These are phyloP conservation scores for Miscanthus lutarioriparius DNA, from an alignment of 176 grass and related monocot genomes.

Conservation along the genomic window DNA sequence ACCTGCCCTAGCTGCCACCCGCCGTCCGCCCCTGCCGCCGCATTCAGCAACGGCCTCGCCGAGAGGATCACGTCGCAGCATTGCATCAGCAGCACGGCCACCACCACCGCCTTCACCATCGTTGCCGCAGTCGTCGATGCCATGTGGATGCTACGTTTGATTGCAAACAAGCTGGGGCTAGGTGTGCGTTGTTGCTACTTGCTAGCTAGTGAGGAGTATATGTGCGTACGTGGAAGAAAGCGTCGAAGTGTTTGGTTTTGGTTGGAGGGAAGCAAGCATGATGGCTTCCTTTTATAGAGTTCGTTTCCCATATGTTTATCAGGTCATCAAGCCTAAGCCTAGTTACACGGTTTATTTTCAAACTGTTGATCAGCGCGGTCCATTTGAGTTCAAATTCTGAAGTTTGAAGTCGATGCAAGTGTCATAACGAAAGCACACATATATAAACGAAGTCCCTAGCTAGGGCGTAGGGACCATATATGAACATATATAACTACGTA, in stretches of 20 bases:
- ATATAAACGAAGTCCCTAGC: background rate
- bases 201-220: no score
- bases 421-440: background rate
- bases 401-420: background rate
- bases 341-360: background rate
- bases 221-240: no score
- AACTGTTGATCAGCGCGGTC: background rate
- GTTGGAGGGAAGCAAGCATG: background rate
- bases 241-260: background rate
- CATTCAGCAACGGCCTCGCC: background rate
- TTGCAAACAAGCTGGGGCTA: no score
- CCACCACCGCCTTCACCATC: background rate
- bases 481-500: background rate
- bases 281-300: background rate
- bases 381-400: background rate
- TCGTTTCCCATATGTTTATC: background rate
- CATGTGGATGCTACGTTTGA: background rate
- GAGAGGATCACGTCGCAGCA: constrained; percentile 3
- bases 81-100: constrained; percentile 4
- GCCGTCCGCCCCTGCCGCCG: background rate
- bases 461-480: background rate
- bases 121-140: background rate
- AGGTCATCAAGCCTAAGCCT: background rate
- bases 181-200: no score
- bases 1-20: background rate